These are phyloP conservation scores for Castanospermum australe DNA, from an alignment of 306 rosid species.

Conservation along the genomic window DNA sequence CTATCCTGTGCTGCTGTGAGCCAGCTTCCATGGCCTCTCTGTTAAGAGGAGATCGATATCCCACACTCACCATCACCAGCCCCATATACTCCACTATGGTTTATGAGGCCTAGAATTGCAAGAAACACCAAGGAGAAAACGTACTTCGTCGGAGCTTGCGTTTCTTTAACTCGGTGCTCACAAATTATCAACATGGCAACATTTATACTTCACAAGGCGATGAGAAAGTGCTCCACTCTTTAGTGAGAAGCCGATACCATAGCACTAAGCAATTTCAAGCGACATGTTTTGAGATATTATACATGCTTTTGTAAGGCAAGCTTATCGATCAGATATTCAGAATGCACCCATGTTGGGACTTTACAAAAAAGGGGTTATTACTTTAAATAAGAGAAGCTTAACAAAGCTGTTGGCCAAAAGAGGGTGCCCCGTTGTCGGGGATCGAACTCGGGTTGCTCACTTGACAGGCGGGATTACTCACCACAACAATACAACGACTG, in stretches of 20 bases:
- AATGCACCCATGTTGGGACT: too few relatives aligned
- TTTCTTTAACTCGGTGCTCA: slow-evolving; percentile 5
- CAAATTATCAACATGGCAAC: not conserved
- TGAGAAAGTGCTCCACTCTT: not conserved
- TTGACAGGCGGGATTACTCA: too few relatives aligned
- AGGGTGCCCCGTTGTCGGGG: too few relatives aligned
- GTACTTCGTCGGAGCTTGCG: slow-evolving; percentile 35
- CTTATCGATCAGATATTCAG: too few relatives aligned
- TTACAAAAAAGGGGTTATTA: too few relatives aligned
- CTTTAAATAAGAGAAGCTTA: too few relatives aligned
- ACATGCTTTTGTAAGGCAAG: not conserved
- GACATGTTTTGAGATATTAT: not conserved
- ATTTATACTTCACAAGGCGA: slow-evolving; percentile 31
- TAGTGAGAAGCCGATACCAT: not conserved
- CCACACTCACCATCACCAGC: slow-evolving; percentile 56
- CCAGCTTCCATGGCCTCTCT: slow-evolving; percentile 48
- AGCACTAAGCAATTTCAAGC: not conserved
- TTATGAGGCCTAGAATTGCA: not conserved
- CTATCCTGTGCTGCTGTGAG: slow-evolving; percentile 45
- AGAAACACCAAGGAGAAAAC: slow-evolving; percentile 18
- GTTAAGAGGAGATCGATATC: slow-evolving; percentile 41
- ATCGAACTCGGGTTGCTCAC: too few relatives aligned
- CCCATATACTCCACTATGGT: slow-evolving; percentile 19
- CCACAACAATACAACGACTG: too few relatives aligned
- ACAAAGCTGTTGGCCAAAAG: too few relatives aligned